Percentiles rank a stretch among this genome's conserved stretches.
Evolutionary conservation across 2,329 filamentous ascomycete genomes (phyloP).

Genomic region (Harringtonia lauricola): DNA sequence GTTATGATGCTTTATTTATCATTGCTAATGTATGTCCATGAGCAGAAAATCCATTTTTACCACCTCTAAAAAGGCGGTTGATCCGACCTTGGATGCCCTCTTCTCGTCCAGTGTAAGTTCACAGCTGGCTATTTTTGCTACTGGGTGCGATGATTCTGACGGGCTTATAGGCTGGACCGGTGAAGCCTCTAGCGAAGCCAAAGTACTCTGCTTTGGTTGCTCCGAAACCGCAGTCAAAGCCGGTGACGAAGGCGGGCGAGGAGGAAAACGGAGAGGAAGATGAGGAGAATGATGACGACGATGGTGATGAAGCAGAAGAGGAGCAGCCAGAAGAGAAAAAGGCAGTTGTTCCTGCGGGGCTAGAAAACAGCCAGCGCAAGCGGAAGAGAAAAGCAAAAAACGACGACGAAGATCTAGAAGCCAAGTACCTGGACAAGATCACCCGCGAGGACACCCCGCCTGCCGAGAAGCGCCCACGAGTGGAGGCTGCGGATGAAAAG

Average conservation of each 20-base stretch:
- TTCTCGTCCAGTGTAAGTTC: constrained; percentile 57
- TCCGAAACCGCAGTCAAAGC: constrained; percentile 1
- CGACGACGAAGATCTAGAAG: constrained; percentile 59
- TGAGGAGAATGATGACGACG: constrained; percentile 1
- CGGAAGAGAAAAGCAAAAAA: constrained; percentile 50
- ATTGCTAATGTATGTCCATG: not conserved
- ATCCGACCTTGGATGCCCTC: constrained; percentile 58
- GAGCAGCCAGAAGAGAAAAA: constrained; percentile 16
- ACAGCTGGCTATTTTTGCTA: constrained; percentile 26
- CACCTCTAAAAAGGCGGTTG: constrained; percentile 44
- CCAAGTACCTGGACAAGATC: constrained; percentile 57
- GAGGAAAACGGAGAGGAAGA: constrained; percentile 3
- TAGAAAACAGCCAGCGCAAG: constrained; percentile 42
- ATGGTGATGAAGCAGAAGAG: constrained; percentile 14
- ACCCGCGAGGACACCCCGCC: constrained; percentile 32
- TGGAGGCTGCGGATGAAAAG: constrained; percentile 22
- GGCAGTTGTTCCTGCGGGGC: constrained; percentile 28
- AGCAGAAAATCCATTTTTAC: constrained; percentile 18
- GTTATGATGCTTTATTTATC: not conserved
- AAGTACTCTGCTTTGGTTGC: constrained; percentile 25
- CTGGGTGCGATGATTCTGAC: too few species aligned
- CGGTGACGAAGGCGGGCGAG: constrained; percentile 3
- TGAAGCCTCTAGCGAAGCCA: constrained; percentile 31
- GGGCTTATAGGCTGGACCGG: constrained; percentile 35
- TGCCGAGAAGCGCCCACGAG: constrained; percentile 42